Base-by-base conservation (phyloP, 345 rosid genomes). In the Eucalyptus coolabah region DNA sequence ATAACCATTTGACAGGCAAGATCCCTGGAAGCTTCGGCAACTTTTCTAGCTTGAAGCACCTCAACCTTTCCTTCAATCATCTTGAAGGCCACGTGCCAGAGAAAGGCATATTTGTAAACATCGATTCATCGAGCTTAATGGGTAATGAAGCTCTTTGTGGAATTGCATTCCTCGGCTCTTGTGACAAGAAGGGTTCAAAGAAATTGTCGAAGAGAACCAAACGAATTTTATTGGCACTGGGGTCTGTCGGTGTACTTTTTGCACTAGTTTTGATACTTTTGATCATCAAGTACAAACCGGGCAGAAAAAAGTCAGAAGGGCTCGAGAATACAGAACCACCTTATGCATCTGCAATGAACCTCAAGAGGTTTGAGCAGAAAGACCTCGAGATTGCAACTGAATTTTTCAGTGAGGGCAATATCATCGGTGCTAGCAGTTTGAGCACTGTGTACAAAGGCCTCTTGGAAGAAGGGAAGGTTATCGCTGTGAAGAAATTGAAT, bases 61-160 rank as follows among this genome's bases (percentile, higher is more conserved):
- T 97, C 87, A 94, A 96, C 88, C 93, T 97, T 86, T 93, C 95
- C 88, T 96, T 92, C 94, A 96, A 97, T 91, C 90, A 93, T 47
- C 95, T 97, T 88, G 95, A 93, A 93, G 99, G 99, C 87, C 95
- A 24, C 37, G 93, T 97, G 87, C 99, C 99, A 9, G 93, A 94
- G 82, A 12, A 91, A 8, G 98, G 99, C 37, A 90, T 97, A 86
- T 97, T 97, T 88, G 92, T 88, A 89, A 90, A 89, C 90, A 93
- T 96, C 24, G 90, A 88, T 69, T 88, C 89, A 11, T 93, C 96
- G 12, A 91, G 92, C 91, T 87, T 97, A 49, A 91, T 37, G 34
- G 98, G 98, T 89, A 97, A 97, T 87, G 92, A 63, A 87, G 95
- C 90, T 90, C 98, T 97, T 12, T 96, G 99, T 86, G 99, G 99